phyloP scores from a whole-genome alignment of 1,139 yeast genomes.

The Geotrichum europaeum region DNA sequence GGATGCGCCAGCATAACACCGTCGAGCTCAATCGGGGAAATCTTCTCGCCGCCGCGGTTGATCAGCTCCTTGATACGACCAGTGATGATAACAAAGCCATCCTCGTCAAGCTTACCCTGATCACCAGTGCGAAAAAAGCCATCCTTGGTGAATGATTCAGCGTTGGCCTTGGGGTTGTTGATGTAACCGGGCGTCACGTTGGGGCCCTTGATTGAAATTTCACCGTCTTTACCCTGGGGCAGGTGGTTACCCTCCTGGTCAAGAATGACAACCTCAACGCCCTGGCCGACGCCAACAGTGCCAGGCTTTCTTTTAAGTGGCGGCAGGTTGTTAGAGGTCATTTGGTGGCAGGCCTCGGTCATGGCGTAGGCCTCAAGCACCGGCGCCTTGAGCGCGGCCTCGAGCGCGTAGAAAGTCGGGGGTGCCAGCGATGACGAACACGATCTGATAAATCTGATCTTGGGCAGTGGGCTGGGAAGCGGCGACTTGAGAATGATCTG shows the following conservation, averaged over 20 bases:
- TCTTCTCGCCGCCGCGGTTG: constrained; percentile 66
- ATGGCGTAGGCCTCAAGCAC: constrained; percentile 72
- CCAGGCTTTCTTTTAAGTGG: constrained; percentile 60
- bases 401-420: constrained; percentile 50
- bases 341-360: constrained; percentile 70
- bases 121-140: constrained; percentile 70
- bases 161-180: constrained; percentile 61
- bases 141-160: constrained; percentile 50
- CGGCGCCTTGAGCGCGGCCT: constrained; percentile 52
- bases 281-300: constrained; percentile 66
- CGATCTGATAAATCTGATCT: constrained; percentile 57
- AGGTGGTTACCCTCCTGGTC: constrained; percentile 44
- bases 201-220: constrained; percentile 56
- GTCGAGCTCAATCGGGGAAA: constrained; percentile 61
- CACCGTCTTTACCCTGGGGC: constrained; percentile 51
- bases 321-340: constrained; percentile 62
- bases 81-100: constrained; percentile 52
- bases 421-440: constrained; percentile 67
- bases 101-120: constrained; percentile 56
- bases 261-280: constrained; percentile 53
- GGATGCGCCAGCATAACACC: constrained; percentile 51
- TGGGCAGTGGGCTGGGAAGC: constrained; percentile 46
- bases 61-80: constrained; percentile 65
- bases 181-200: constrained; percentile 68
- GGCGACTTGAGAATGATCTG: constrained; percentile 50